Conservation (phyloP, 83 land plant genomes). For the Picea abies region DNA sequence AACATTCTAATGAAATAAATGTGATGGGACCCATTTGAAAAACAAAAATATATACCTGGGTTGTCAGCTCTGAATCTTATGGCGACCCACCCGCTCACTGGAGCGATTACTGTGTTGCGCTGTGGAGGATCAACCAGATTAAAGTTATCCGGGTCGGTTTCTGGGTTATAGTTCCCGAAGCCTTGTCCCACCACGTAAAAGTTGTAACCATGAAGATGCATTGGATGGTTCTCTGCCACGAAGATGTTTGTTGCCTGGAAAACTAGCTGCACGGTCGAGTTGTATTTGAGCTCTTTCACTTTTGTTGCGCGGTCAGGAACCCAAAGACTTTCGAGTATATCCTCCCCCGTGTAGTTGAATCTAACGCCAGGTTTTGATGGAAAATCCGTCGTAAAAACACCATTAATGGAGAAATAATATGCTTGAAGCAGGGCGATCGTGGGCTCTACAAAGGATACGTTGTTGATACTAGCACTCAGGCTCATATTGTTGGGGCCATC, state of each 20-base stretch:
- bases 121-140: too few relatives aligned
- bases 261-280: conserved; percentile 3
- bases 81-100: too few relatives aligned
- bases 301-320: neutral
- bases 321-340: conserved; percentile 10
- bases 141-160: too few relatives aligned
- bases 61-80: too few relatives aligned
- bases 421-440: conserved; percentile 13
- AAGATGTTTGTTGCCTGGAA: conserved; percentile 2
- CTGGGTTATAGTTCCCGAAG: too few relatives aligned
- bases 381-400: conserved; percentile 23
- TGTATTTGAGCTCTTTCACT: neutral
- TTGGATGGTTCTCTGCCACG: too few relatives aligned
- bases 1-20: too few relatives aligned
- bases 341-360: conserved; percentile 22
- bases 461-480: conserved; percentile 27
- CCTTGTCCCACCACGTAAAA: too few relatives aligned
- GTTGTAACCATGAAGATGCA: too few relatives aligned
- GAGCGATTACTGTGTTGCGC: too few relatives aligned
- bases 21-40: too few relatives aligned
- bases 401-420: conserved; percentile 14
- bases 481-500: neutral
- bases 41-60: too few relatives aligned
- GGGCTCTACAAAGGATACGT: conserved; percentile 26
- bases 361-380: conserved; percentile 16